A percentile compares a stretch with the other conserved stretches of the same genome.
Conservation (phyloP, 805 yeast species). For the Yarrowia osloensis region DNA sequence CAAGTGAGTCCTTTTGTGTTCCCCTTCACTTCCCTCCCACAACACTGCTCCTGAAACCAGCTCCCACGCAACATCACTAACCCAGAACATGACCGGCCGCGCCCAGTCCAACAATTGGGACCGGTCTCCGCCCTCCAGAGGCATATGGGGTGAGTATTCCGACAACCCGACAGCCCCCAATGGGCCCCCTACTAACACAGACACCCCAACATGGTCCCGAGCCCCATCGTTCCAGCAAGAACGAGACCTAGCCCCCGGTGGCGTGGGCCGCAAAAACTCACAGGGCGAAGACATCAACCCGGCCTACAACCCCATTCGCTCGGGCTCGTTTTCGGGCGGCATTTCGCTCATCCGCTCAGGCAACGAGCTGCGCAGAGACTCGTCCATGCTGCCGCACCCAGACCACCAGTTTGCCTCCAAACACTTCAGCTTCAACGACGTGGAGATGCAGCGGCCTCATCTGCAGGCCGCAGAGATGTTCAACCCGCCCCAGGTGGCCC, state of each 20-base stretch:
- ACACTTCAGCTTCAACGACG: slow-evolving; percentile 26
- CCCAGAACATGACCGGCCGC: slow-evolving; percentile 29
- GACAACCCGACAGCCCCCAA: neutral
- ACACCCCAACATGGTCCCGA: slow-evolving; percentile 29
- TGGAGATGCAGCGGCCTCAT: slow-evolving; percentile 18
- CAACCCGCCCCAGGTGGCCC: slow-evolving; percentile 22
- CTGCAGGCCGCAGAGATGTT: slow-evolving; percentile 8
- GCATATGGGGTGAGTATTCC: slow-evolving; percentile 26
- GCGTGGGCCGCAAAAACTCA: slow-evolving; percentile 30
- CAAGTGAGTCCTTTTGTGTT: neutral
- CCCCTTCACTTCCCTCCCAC: neutral
- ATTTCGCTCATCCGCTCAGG: slow-evolving; percentile 29
- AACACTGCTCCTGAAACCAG: too few species aligned
- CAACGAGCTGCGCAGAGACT: slow-evolving; percentile 23
- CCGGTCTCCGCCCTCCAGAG: slow-evolving; percentile 29
- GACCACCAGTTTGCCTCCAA: slow-evolving; percentile 25
- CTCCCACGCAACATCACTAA: neutral
- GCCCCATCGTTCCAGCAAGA: slow-evolving; percentile 25
- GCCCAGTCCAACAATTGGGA: slow-evolving; percentile 28
- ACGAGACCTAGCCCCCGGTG: slow-evolving; percentile 27
- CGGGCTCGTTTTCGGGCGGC: slow-evolving; percentile 28
- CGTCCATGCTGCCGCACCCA: slow-evolving; percentile 17
- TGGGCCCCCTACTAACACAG: slow-evolving; percentile 5
- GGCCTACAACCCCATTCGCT: slow-evolving; percentile 30
- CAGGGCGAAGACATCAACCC: slow-evolving; percentile 27